Conservation (phyloP, 2,329 filamentous ascomycete species). For the Microcyclosporella mali region DNA sequence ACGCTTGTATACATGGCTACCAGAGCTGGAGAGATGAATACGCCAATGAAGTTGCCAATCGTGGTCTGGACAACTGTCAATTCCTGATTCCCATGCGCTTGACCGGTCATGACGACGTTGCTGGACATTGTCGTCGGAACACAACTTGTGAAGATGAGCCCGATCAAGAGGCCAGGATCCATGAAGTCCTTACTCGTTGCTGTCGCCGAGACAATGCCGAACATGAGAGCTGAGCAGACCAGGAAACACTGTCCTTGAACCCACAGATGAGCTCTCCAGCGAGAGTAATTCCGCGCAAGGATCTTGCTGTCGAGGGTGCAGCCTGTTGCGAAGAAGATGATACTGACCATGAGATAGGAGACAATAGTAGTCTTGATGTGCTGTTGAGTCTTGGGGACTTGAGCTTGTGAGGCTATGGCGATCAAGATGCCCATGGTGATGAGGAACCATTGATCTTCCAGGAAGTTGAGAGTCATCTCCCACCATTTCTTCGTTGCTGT, state of each 20-base stretch:
- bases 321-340: slow-evolving; percentile 67
- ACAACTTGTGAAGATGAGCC: slow-evolving; percentile 61
- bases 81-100: slow-evolving; percentile 55
- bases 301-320: slow-evolving; percentile 60
- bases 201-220: slow-evolving; percentile 50
- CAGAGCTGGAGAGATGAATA: slow-evolving; percentile 60
- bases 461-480: neutral
- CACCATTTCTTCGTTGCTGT: neutral
- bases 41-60: slow-evolving; percentile 62
- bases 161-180: slow-evolving; percentile 59
- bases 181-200: slow-evolving; percentile 48
- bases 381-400: slow-evolving; percentile 51
- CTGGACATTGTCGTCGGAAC: slow-evolving; percentile 67
- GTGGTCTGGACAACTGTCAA: slow-evolving; percentile 55
- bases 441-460: slow-evolving; percentile 57
- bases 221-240: slow-evolving; percentile 57
- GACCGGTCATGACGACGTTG: slow-evolving; percentile 67
- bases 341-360: slow-evolving; percentile 61
- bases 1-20: slow-evolving; percentile 56
- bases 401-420: slow-evolving; percentile 50
- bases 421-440: slow-evolving; percentile 53
- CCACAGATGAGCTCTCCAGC: slow-evolving; percentile 62
- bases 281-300: slow-evolving; percentile 54
- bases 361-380: slow-evolving; percentile 46
- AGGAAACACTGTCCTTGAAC: slow-evolving; percentile 64